Conservation (phyloP, 139 green algal genomes). For the Chlamydomonas schloesseri region DNA sequence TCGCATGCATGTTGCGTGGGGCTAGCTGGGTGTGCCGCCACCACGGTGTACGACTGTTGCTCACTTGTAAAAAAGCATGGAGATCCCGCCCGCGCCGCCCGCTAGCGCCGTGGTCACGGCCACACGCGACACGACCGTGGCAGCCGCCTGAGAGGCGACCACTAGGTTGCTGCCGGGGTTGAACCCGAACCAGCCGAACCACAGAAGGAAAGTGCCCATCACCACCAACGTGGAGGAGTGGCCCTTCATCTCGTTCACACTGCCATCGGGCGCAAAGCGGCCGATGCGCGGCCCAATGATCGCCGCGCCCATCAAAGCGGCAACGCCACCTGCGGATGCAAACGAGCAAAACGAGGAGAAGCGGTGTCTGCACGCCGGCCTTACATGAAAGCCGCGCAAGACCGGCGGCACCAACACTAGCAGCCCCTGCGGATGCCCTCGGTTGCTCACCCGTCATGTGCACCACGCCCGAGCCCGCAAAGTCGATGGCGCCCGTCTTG, state of each 20-base stretch:
- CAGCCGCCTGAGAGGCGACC: constrained; percentile 45
- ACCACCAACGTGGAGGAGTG: constrained; percentile 64
- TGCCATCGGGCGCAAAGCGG: constrained; percentile 82
- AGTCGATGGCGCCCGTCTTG: constrained; percentile 70
- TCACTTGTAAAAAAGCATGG: constrained; percentile 53
- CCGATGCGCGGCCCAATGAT: constrained; percentile 90
- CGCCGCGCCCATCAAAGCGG: constrained; percentile 78
- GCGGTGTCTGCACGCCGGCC: not conserved
- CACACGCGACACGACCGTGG: constrained; percentile 50
- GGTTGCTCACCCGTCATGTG: constrained; percentile 74
- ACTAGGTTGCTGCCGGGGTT: constrained; percentile 71
- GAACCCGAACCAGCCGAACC: constrained; percentile 76
- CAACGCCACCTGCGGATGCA: constrained; percentile 58
- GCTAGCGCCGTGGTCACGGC: constrained; percentile 78
- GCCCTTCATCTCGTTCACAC: constrained; percentile 56
- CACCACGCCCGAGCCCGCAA: constrained; percentile 72
- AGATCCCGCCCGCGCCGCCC: constrained; percentile 56
- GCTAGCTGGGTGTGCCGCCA: too few relatives aligned
- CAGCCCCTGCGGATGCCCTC: too few relatives aligned
- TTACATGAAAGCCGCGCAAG: too few relatives aligned
- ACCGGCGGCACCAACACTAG: too few relatives aligned
- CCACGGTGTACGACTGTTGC: too few relatives aligned
- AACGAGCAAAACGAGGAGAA: not conserved
- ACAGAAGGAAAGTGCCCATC: constrained; percentile 75
- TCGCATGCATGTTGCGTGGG: too few relatives aligned